These are phyloP conservation scores for Cubamyces sp. DNA, from an alignment of 768 basidiomycete species.

Conservation along the genomic window DNA sequence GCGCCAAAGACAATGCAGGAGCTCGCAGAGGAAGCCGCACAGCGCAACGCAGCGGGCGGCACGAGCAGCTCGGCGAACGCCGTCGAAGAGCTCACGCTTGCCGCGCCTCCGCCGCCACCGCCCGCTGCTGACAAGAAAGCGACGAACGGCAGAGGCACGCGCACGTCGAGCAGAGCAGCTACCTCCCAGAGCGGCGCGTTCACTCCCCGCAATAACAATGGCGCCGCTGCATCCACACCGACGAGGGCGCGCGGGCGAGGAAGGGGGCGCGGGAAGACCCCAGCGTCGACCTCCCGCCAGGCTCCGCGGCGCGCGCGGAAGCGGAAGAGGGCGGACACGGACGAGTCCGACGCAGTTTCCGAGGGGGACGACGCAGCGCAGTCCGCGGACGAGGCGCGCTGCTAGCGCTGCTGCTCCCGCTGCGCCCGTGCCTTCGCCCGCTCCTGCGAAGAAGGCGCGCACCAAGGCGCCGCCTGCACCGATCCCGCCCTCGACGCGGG, in stretches of 20 bases:
- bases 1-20: constrained; percentile 67
- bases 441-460: constrained; percentile 27
- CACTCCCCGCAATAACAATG: neutral
- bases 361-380: constrained; percentile 12
- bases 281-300: neutral
- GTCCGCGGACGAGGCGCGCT: neutral
- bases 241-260: neutral
- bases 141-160: constrained; percentile 19
- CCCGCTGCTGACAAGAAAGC: constrained; percentile 21
- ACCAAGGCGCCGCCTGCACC: constrained; percentile 16
- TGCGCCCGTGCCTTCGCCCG: neutral
- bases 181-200: constrained; percentile 21
- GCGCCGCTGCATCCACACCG: neutral
- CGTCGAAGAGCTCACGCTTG: constrained; percentile 10
- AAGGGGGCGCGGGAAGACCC: neutral
- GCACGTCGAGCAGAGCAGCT: constrained; percentile 6
- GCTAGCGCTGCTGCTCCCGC: no score
- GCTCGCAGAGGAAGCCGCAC: constrained; percentile 53
- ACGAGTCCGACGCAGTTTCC: constrained; percentile 12
- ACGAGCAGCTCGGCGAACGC: neutral
- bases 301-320: constrained; percentile 27
- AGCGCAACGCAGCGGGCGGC: neutral
- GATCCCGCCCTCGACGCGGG: constrained; percentile 40
- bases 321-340: constrained; percentile 24
- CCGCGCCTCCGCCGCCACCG: constrained; percentile 4